Percentiles rank a stretch among this genome's conserved stretches.
phyloP scores from a whole-genome alignment of 2,329 filamentous ascomycete genomes.

The Calonectria crousiana region DNA sequence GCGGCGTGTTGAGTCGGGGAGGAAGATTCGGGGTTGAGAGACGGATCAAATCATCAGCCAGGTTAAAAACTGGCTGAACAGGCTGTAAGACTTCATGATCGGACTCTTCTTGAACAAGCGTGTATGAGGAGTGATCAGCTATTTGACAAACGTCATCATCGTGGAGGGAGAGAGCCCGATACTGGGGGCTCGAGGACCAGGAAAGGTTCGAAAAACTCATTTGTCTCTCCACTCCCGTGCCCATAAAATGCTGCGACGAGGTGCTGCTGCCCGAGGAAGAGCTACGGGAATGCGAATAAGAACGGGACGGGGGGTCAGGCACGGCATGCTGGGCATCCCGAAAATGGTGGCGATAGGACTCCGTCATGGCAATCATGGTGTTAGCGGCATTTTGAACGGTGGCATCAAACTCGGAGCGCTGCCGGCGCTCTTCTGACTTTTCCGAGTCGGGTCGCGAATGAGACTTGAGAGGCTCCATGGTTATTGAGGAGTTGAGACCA shows the following conservation, averaged over 20 bases:
- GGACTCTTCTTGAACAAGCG: slow-evolving; percentile 31
- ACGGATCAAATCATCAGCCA: slow-evolving; percentile 39
- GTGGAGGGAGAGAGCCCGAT: slow-evolving; percentile 21
- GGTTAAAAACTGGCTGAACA: slow-evolving; percentile 15
- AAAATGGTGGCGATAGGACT: slow-evolving; percentile 43
- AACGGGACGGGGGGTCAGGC: slow-evolving; percentile 34
- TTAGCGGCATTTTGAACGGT: slow-evolving; percentile 38
- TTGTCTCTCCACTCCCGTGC: slow-evolving; percentile 33
- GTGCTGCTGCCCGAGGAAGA: slow-evolving; percentile 38
- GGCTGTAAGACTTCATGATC: slow-evolving; percentile 29
- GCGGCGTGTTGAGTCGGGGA: slow-evolving; percentile 40
- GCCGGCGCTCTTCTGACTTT: slow-evolving; percentile 38
- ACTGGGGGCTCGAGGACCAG: slow-evolving; percentile 32
- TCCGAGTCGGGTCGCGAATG: slow-evolving; percentile 35
- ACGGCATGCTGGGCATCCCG: slow-evolving; percentile 31
- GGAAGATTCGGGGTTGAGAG: slow-evolving; percentile 42
- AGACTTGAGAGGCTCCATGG: slow-evolving; percentile 38
- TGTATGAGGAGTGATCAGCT: slow-evolving; percentile 31
- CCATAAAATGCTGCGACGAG: slow-evolving; percentile 36
- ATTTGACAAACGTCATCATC: slow-evolving; percentile 12
- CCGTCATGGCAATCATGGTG: slow-evolving; percentile 43
- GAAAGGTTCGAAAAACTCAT: slow-evolving; percentile 36
- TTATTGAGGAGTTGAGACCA: slow-evolving; percentile 23
- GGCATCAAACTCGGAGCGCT: slow-evolving; percentile 30
- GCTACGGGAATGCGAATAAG: slow-evolving; percentile 40